These are phyloP conservation scores for Fusarium vanettenii DNA, from an alignment of 2,329 filamentous ascomycete genomes.

Conservation along the genomic window DNA sequence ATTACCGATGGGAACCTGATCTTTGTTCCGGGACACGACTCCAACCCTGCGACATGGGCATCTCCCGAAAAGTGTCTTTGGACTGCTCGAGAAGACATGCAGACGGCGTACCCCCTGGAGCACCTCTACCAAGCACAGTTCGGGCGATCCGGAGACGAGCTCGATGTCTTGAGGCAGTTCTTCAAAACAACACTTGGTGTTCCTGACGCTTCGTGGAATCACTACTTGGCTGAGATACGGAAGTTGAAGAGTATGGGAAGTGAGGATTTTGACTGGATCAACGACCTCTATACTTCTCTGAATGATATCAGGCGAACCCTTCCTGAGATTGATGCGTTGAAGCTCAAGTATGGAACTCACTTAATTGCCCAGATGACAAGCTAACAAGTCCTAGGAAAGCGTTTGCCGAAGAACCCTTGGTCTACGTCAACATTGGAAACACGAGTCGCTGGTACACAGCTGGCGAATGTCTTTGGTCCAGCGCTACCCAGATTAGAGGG, in stretches of 20 bases:
- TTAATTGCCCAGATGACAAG: fast-evolving
- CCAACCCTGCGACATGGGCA: conserved; percentile 17
- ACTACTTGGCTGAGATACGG: conserved; percentile 32
- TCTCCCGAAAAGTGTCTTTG: conserved; percentile 22
- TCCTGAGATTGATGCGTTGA: not conserved
- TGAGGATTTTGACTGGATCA: conserved; percentile 33
- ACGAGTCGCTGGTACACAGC: conserved; percentile 43
- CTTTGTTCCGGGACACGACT: conserved; percentile 11
- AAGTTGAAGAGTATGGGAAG: conserved; percentile 4
- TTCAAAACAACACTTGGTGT: conserved; percentile 21
- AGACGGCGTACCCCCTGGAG: conserved; percentile 22
- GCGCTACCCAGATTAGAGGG: conserved; percentile 43
- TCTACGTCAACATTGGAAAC: conserved; percentile 15
- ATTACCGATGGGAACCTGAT: conserved; percentile 15
- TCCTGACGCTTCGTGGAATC: conserved; percentile 20
- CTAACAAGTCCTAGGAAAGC: conserved; percentile 6
- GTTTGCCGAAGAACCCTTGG: conserved; percentile 17
- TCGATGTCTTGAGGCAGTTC: conserved; percentile 31
- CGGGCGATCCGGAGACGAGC: conserved; percentile 5
- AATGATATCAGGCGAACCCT: not conserved
- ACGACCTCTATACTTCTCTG: conserved; percentile 14
- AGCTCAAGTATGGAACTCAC: conserved; percentile 1
- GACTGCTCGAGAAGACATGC: conserved; percentile 28
- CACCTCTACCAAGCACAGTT: conserved; percentile 27
- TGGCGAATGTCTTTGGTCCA: conserved; percentile 50